These are phyloP conservation scores for Kuraishia hungarica DNA, from an alignment of 805 yeast species.

Conservation along the genomic window DNA sequence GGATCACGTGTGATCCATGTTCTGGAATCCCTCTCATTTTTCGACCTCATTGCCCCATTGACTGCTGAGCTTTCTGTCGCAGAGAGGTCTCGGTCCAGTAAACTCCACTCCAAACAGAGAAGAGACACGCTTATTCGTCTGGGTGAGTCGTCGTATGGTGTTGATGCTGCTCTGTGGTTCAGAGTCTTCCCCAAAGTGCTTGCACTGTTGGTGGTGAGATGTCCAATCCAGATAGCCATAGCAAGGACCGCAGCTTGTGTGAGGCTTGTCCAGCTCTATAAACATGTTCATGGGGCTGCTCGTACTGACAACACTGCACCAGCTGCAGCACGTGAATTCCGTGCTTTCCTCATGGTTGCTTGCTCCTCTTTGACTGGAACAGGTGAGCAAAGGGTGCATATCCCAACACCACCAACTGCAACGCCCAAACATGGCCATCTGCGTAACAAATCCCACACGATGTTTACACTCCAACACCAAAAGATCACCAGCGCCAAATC, in stretches of 20 bases:
- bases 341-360: conserved; percentile 79
- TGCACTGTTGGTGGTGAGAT: conserved; percentile 61
- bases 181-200: conserved; percentile 74
- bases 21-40: conserved; percentile 61
- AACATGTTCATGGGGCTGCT: conserved; percentile 49
- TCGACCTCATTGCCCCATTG: conserved; percentile 47
- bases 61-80: conserved; percentile 56
- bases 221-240: conserved; percentile 91
- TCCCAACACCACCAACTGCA: conserved; percentile 45
- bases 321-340: conserved; percentile 29
- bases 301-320: conserved; percentile 21
- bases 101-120: conserved; percentile 46
- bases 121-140: conserved; percentile 64
- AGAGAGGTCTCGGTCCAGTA: conserved; percentile 64
- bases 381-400: conserved; percentile 70
- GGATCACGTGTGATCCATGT: conserved; percentile 74
- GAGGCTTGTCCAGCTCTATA: conserved; percentile 78
- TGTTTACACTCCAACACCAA: conserved; percentile 79
- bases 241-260: conserved; percentile 89
- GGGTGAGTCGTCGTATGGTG: conserved; percentile 90
- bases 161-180: conserved; percentile 96
- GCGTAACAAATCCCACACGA: conserved; percentile 50
- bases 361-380: conserved; percentile 89
- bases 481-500: conserved; percentile 89
- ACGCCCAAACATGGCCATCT: conserved; percentile 36